A percentile compares a stretch with the other conserved stretches of the same genome.
These are phyloP conservation scores for Coniella lustricola DNA, from an alignment of 2,329 filamentous ascomycete species.

Conservation along the genomic window DNA sequence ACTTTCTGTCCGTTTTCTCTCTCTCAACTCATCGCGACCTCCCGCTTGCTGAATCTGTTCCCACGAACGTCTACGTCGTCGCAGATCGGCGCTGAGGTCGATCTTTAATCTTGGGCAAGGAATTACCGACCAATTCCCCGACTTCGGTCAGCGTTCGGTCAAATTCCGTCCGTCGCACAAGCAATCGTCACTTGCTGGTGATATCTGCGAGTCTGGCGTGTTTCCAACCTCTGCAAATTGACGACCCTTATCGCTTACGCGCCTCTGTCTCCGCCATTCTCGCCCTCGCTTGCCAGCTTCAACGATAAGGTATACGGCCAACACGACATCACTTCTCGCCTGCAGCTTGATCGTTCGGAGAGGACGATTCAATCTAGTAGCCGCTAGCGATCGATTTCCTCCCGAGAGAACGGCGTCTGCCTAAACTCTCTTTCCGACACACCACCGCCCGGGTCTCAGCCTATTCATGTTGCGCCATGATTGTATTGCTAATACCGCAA, in stretches of 20 bases:
- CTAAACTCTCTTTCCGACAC: not conserved
- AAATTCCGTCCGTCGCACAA: too few relatives aligned
- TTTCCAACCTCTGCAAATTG: not conserved
- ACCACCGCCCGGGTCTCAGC: not conserved
- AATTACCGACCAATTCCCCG: too few relatives aligned
- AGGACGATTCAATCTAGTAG: not conserved
- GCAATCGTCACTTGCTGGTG: too few relatives aligned
- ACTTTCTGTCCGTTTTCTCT: too few relatives aligned
- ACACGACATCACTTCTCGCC: not conserved
- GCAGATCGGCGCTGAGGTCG: too few relatives aligned
- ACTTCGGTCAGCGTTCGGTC: too few relatives aligned
- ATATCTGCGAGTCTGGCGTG: too few relatives aligned
- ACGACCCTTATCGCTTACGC: not conserved
- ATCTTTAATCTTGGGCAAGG: too few relatives aligned
- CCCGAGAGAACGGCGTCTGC: not conserved
- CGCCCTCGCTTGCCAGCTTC: not conserved
- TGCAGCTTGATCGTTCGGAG: not conserved
- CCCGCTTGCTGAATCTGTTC: too few relatives aligned
- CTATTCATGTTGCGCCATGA: constrained; percentile 28
- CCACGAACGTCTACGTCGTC: too few relatives aligned
- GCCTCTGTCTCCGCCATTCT: not conserved
- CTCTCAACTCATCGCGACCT: too few relatives aligned
- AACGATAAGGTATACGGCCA: not conserved
- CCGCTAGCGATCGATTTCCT: not conserved
- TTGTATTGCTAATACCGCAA: constrained; percentile 22